Evolutionary conservation across 345 rosid genomes (phyloP), one percentile per base, ranked within the genome.

Genomic region (Eucalyptus guilfoylei): DNA sequence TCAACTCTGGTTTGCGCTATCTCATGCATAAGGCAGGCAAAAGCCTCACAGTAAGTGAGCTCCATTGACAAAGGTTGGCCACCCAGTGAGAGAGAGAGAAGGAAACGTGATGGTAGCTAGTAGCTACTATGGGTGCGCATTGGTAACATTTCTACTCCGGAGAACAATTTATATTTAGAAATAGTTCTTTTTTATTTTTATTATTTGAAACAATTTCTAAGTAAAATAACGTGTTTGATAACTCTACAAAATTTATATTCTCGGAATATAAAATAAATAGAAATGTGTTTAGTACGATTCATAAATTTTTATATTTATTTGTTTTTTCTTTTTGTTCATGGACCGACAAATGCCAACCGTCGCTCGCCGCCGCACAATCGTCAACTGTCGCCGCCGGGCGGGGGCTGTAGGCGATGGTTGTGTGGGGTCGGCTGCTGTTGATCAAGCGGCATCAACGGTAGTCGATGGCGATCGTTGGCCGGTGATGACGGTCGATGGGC

Each of bases 361-460:
- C 2, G 0, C 52, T 49, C 3, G 21, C 0, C 8, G 0, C 4
- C 1, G 1, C 3, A 6, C 4, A 0, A 49, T 0, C 1, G 0
- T 49, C 0, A 17, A 49, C 1, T n/a, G n/a, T n/a, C 6, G 17
- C 1, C 17, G 0, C 7, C 3, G 0, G 17, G 3, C 7, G 0
- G 14, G 50, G 50, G 50, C 6, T 49, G 0, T 49, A 17, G 50
- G 50, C 0, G 7, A 7, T 14, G 50, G 50, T 49, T 1, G 0
- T 49, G 17, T 3, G 3, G 0, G 1, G 14, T 49, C 1, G 14
- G 1, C 3, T 0, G 3, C 50, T 49, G 14, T 3, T 1, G 17
- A 0, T 49, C 50, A 49, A 49, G 17, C 0, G 1, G 1, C 6
- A 6, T 14, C 0, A 0, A 49, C 17, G 0, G 0, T 0, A 7